These are phyloP conservation scores for Ceratobasidium sp. DNA, from an alignment of 1,284 basidiomycete species.

Conservation along the genomic window DNA sequence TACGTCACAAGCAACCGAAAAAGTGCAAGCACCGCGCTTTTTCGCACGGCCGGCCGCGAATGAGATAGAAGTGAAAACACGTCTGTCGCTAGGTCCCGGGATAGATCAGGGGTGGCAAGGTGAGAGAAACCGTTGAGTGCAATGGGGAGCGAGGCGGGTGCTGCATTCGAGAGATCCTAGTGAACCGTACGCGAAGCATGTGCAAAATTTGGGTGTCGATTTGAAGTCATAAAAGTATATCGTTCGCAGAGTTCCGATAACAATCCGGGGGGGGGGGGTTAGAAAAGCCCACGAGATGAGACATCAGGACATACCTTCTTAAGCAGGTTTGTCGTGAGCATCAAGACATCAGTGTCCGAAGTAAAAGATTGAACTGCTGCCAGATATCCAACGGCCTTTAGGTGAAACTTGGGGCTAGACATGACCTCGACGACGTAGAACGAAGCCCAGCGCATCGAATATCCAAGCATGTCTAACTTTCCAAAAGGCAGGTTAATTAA, in stretches of 20 bases:
- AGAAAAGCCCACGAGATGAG: constrained; percentile 19
- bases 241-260: constrained; percentile 41
- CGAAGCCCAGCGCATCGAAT: constrained; percentile 90
- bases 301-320: constrained; percentile 81
- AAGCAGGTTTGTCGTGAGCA: constrained; percentile 96
- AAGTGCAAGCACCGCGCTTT: constrained; percentile 85
- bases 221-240: constrained; percentile 28
- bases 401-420: constrained; percentile 90
- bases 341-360: constrained; percentile 95
- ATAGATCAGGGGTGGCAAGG: constrained; percentile 88
- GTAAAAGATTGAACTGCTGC: constrained; percentile 93
- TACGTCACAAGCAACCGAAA: constrained; percentile 83
- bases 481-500: not conserved
- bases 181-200: not conserved
- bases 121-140: constrained; percentile 89
- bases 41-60: constrained; percentile 87
- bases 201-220: not conserved
- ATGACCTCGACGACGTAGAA: constrained; percentile 98
- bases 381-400: constrained; percentile 96
- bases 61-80: constrained; percentile 91
- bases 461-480: constrained; percentile 92
- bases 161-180: constrained; percentile 83
- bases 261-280: not conserved
- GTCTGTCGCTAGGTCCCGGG: constrained; percentile 88
- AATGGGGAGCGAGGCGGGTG: constrained; percentile 78